These are phyloP conservation scores for Trichosporon inkin DNA, from an alignment of 1,284 basidiomycete genomes.

Conservation along the genomic window DNA sequence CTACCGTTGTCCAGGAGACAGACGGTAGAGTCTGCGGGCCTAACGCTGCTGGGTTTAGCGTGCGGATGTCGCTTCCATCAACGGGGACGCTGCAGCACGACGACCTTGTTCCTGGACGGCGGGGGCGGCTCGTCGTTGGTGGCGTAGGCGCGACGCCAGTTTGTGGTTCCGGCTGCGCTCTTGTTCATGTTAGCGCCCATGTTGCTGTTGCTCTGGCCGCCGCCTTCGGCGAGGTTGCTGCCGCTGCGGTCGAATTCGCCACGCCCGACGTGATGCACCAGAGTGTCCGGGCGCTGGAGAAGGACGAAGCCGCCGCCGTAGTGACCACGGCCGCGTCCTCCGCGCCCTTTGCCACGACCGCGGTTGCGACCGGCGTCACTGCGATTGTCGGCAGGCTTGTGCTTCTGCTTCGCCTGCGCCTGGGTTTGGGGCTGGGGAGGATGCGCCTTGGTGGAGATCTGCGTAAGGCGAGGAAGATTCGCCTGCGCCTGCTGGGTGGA, in stretches of 20 bases:
- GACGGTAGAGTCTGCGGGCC: too few relatives aligned
- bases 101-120: background rate
- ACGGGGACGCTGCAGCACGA: conserved; percentile 10
- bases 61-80: background rate
- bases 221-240: background rate
- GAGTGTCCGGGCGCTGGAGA: conserved; percentile 41
- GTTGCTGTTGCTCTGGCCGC: background rate
- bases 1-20: too few relatives aligned
- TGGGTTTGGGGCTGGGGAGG: background rate
- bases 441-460: background rate
- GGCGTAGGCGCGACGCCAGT: conserved; percentile 21
- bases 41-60: too few relatives aligned
- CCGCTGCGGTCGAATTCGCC: background rate
- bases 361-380: conserved; percentile 2
- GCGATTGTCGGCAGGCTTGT: conserved; percentile 3
- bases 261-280: conserved; percentile 24
- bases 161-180: background rate
- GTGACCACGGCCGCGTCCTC: conserved; percentile 21
- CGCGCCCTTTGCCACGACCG: conserved; percentile 13
- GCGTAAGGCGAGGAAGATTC: background rate
- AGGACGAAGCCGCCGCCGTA: conserved; percentile 36
- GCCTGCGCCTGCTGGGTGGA: conserved; percentile 1
- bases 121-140: conserved; percentile 18
- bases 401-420: background rate
- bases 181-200: background rate